Conservation (phyloP, 768 basidiomycete species). For the Leccinum barrowsii region DNA sequence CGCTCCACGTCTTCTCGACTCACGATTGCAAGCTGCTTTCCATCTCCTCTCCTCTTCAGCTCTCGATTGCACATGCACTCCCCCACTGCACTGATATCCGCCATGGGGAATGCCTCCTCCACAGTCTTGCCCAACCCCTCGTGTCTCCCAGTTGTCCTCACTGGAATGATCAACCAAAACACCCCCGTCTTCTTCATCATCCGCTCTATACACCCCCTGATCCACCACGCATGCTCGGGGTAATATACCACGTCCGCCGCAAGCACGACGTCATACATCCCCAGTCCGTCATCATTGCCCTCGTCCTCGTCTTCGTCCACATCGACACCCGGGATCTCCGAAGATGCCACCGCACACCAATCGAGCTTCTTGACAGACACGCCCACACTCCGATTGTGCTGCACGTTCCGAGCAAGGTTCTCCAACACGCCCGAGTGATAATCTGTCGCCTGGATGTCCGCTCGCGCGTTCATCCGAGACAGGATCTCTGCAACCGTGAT, state of each 20-base stretch:
- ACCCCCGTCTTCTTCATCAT: slow-evolving; percentile 45
- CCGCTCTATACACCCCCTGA: slow-evolving; percentile 55
- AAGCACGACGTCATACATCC: slow-evolving; percentile 61
- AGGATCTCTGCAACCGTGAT: slow-evolving; percentile 57
- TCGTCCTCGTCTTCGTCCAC: slow-evolving; percentile 1
- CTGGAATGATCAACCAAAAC: slow-evolving; percentile 73
- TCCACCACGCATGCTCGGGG: slow-evolving; percentile 64
- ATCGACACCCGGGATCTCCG: slow-evolving; percentile 15
- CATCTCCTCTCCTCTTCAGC: neutral
- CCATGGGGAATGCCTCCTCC: slow-evolving; percentile 45
- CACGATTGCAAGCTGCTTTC: slow-evolving; percentile 43
- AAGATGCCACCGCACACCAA: slow-evolving; percentile 50
- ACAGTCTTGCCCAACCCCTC: slow-evolving; percentile 57
- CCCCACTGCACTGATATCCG: neutral
- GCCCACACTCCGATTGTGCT: slow-evolving; percentile 40
- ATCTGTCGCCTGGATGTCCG: slow-evolving; percentile 64
- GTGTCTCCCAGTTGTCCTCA: slow-evolving; percentile 62
- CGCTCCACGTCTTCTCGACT: slow-evolving; percentile 45
- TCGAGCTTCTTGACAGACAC: slow-evolving; percentile 55
- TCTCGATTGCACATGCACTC: neutral
- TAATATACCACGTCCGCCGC: slow-evolving; percentile 83
- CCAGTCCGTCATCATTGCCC: neutral
- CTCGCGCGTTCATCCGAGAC: slow-evolving; percentile 5
- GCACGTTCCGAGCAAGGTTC: slow-evolving; percentile 62
- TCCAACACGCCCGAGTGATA: slow-evolving; percentile 72